Conservation (phyloP, 2,329 filamentous ascomycete genomes). For the Lachnellula willkommii region DNA sequence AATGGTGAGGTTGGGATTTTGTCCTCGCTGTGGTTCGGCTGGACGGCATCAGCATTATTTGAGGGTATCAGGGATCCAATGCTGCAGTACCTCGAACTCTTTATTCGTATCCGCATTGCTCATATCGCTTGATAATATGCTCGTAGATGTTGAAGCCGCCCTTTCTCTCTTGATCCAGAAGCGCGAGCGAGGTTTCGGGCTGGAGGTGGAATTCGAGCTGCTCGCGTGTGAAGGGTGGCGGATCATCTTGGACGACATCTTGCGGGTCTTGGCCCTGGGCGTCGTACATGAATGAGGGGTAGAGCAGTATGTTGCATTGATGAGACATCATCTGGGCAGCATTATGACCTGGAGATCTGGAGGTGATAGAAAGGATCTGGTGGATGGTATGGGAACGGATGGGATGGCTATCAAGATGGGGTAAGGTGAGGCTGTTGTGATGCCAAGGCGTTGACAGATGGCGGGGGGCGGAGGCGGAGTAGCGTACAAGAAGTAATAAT, state of each 20-base stretch:
- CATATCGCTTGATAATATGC: neutral
- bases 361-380: neutral
- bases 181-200: neutral
- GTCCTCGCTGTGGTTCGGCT: constrained; percentile 18
- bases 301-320: neutral
- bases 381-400: neutral
- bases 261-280: neutral
- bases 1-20: constrained; percentile 18
- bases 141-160: neutral
- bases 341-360: neutral
- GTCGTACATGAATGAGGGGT: neutral
- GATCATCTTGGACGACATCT: neutral
- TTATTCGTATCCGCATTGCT: constrained; percentile 1
- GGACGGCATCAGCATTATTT: constrained; percentile 2
- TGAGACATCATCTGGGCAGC: neutral
- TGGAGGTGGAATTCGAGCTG: neutral
- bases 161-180: neutral
- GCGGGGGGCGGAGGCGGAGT: neutral
- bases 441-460: neutral
- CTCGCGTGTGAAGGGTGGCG: neutral
- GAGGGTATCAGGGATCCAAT: neutral
- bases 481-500: neutral
- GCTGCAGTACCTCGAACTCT: constrained; percentile 12
- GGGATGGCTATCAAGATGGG: neutral
- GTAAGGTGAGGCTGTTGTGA: too few relatives aligned